These are phyloP conservation scores for Fusarium begoniae DNA, from an alignment of 2,329 filamentous ascomycete species.

Conservation along the genomic window DNA sequence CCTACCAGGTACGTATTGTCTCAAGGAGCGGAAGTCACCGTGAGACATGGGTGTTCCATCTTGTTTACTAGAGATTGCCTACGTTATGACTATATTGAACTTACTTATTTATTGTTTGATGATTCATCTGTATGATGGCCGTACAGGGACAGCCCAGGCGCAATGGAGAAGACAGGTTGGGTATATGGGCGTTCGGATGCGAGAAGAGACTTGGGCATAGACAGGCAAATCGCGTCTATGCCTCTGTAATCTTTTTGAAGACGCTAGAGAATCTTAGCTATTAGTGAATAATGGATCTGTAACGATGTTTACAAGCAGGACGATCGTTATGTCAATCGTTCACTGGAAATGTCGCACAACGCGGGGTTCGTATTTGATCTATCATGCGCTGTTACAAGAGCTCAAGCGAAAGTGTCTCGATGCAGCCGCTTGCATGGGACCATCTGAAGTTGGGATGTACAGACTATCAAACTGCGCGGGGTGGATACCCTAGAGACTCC, in stretches of 20 bases:
- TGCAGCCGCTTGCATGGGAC: not conserved
- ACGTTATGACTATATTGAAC: too few species aligned
- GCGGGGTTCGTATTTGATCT: not conserved
- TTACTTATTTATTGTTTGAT: not conserved
- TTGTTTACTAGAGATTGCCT: too few species aligned
- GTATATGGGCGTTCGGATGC: rapidly evolving
- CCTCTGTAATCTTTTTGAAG: not conserved
- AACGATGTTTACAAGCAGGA: not conserved
- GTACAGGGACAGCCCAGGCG: rapidly evolving
- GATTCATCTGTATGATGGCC: not conserved
- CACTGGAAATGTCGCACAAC: not conserved
- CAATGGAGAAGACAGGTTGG: not conserved
- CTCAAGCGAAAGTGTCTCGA: not conserved
- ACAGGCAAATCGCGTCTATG: rapidly evolving
- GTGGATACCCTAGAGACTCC: too few species aligned
- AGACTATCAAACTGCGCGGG: not conserved
- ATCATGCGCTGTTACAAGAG: too few species aligned
- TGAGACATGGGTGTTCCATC: too few species aligned
- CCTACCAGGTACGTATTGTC: not conserved
- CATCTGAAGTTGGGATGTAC: rapidly evolving
- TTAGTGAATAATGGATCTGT: not conserved
- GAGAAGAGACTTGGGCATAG: rapidly evolving
- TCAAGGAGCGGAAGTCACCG: too few species aligned
- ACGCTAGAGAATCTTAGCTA: not conserved
- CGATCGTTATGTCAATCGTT: rapidly evolving